Base-by-base conservation (phyloP, 1,284 basidiomycete genomes). In the Xerocomus nothofagi region DNA sequence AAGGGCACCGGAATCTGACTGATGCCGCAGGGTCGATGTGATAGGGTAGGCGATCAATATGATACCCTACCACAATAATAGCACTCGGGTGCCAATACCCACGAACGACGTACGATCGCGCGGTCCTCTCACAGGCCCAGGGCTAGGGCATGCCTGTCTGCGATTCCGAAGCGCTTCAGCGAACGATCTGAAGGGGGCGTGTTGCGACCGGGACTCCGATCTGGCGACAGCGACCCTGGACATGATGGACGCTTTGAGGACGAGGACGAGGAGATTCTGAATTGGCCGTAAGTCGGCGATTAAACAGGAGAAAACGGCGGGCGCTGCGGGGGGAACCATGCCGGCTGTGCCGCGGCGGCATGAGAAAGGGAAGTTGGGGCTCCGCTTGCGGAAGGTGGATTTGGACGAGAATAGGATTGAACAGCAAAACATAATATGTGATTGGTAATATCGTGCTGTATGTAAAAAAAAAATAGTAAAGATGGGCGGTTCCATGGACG, bases 1-100 rank as follows among this genome's bases (percentile, higher is more conserved):
- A 60, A 65, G 39, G 51, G 44, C 54, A 64, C 62, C 65, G 65
- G 56, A 65, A 68, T 65, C 66, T 61, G 60, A 53, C 55, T 67
- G 63, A 65, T 65, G 62, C 44, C 20, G 38, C 65, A 67, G 65
- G 65, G 65, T 67, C 65, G 67, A 43, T 56, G 60, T 67, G 65
- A 67, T 67, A 70, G 67, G 68, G 68, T 67, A 67, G 59, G 56
- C 55, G 66, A 66, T 66, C 65, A 66, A 67, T 55, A 61, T 69
- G 65, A 63, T 63, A 56, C 57, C 66, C 61, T 55, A 49, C 29
- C n/a, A 29, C 56, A 63, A 50, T 53, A 48, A 65, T 63, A 63
- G 58, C 45, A 51, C 42, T 44, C 49, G 34, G 42, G 17, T 5
- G 32, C 17, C 38, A 20, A 17, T 49, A 45, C 46, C 42, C 57